phyloP scores from a whole-genome alignment of 148 eudicot genomes.

The Silene latifolia region DNA sequence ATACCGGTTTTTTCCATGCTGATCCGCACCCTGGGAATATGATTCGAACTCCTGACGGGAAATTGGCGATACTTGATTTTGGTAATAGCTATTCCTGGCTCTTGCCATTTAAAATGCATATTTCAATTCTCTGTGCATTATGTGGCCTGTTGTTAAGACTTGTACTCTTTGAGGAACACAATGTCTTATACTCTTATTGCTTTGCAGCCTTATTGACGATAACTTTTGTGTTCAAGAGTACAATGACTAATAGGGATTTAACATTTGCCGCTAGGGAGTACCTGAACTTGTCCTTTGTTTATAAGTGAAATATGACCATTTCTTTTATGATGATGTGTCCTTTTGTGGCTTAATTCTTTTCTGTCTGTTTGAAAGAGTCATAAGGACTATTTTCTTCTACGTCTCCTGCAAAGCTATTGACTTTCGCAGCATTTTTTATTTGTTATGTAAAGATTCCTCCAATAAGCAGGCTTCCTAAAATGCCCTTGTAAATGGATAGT shows the following conservation, averaged over 20 bases:
- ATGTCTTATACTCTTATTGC: neutral
- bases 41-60: slow-evolving; percentile 97
- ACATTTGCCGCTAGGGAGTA: neutral
- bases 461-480: neutral
- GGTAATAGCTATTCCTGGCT: slow-evolving; percentile 42
- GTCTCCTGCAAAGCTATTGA: neutral
- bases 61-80: slow-evolving; percentile 89
- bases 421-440: neutral
- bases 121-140: slow-evolving; percentile 4
- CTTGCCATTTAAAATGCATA: slow-evolving; percentile 2
- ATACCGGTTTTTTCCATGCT: slow-evolving; percentile 99
- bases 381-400: neutral
- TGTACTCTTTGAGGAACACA: neutral
- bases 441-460: slow-evolving; percentile 2
- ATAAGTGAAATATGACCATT: neutral
- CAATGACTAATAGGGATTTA: neutral
- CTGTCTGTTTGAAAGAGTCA: neutral
- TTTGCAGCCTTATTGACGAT: neutral
- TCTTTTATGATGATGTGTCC: neutral
- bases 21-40: slow-evolving; percentile 99
- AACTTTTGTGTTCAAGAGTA: neutral
- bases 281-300: neutral
- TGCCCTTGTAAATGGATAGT: neutral
- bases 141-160: neutral
- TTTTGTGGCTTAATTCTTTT: neutral